Base-by-base conservation (phyloP, 2,329 filamentous ascomycete genomes). In the Apiospora rasikravindrae region DNA sequence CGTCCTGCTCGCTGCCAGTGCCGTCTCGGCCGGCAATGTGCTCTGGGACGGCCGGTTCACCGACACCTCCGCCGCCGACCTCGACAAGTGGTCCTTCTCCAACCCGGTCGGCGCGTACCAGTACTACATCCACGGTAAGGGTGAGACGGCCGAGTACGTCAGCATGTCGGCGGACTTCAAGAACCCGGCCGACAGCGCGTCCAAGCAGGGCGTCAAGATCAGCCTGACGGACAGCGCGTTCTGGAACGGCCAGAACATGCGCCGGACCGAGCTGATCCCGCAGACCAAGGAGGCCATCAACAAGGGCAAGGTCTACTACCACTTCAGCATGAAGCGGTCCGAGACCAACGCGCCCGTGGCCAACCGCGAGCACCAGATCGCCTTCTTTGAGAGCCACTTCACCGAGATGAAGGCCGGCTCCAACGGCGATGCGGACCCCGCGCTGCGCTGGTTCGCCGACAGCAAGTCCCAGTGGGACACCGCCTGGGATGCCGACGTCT, bases 201-300 rank as follows among this genome's bases (percentile, higher is more conserved):
- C 89, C 69, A 86, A 83, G 47, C 88, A 93, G 81, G 92, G 92
- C 24, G 89, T 88, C 75, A 91, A 92, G 79, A 89, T 94, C 81
- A 92, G 90, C 5, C 90, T 94, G 69, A 84, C 86, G 77, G 81
- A 81, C 77, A 91, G 88, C 0, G 86, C 92, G 0, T 92, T 89
- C 80, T 94, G 92, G 92, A 91, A 94, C 81, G 90, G 89, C 29
- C 90, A 93, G 79, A 88, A 81, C 67, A 94, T 94, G 92, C 89
- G 91, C 79, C 88, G 92, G 69, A 93, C 90, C 0, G 92, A 94
- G 82, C 84, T 94, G 73, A 94, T 94, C 75, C 92, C 92, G 11
- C 90, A 93, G 82, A 93, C 91, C 0, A 87, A 81, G 1, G 89
- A 89, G 0, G 85, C 90, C 72, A 92, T 94, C 80, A 91, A 89